Base-by-base conservation (phyloP, 1,284 basidiomycete species). In the Austroboletus novae-zelandiae region DNA sequence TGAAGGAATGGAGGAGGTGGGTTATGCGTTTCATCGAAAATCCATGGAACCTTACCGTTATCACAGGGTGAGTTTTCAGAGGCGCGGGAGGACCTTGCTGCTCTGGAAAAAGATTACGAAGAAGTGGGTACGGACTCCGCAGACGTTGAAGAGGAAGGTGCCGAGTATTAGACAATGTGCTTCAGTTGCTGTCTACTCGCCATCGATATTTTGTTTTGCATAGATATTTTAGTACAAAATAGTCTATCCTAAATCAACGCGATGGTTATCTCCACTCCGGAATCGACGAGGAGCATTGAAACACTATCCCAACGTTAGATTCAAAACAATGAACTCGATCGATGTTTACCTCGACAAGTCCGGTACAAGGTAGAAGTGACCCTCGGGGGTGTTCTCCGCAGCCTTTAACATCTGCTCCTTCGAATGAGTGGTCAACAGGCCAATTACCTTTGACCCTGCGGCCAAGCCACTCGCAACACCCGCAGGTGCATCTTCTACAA, bases 81-180 rank as follows among this genome's bases (percentile, higher is more conserved):
- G 77, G 95, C 95, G 20, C 90, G 95, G 63, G 95, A 98, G 73
- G 94, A 98, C 74, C 84, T 98, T 54, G 95, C 95, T 43, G 95
- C 95, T 1, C 83, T 98, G 57, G 95, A 98, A 75, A 96, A 96
- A 77, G 93, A 95, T 67, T 96, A 95, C 69, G 91, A 95, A 72
- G 93, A 95, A 74, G 94, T 97, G 63, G 94, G 93, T 62, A 89
- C 89, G 55, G 93, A 96, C 76, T 92, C 89, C 32, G 88, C 84
- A 53, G 92, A 93, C 60, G 83, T 74, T 55, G 93, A 92, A 69
- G 91, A 80, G 61, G 78, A 89, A 71, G 85, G 61, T 17, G 52
- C 79, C 64, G 87, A 89, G 68, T 90, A 90, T 73, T 91, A 81
- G 61, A 56, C 47, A 37, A 30, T 45, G 43, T 41, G 11, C 9